A percentile compares a stretch with the other conserved stretches of the same genome.
These are phyloP conservation scores for Taphrina confusa DNA, from an alignment of 1,139 yeast genomes.

Conservation along the genomic window DNA sequence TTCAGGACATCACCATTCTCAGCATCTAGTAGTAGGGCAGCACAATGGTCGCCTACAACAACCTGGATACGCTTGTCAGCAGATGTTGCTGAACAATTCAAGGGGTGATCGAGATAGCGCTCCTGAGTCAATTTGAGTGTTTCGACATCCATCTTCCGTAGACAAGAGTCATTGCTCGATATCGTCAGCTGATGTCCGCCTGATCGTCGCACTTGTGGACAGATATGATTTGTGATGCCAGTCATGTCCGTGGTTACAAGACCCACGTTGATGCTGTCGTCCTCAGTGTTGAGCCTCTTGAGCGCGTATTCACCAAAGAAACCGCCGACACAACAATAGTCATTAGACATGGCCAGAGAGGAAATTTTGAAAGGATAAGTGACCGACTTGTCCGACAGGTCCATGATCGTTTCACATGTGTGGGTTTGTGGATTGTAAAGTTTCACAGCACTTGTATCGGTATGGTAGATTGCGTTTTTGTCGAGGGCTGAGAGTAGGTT, in stretches of 20 bases:
- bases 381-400: constrained; percentile 1
- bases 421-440: constrained; percentile 43
- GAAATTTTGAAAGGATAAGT: constrained; percentile 50
- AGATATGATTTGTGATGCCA: constrained; percentile 60
- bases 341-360: constrained; percentile 53
- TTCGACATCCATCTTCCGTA: constrained; percentile 56
- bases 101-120: constrained; percentile 43
- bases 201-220: constrained; percentile 45
- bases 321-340: constrained; percentile 57
- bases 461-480: constrained; percentile 47
- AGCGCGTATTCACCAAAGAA: constrained; percentile 58
- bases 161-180: constrained; percentile 46
- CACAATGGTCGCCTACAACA: constrained; percentile 56
- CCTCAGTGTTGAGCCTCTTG: constrained; percentile 46
- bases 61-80: constrained; percentile 51
- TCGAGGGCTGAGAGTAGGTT: constrained; percentile 54
- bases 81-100: constrained; percentile 56
- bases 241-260: constrained; percentile 52
- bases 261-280: constrained; percentile 43
- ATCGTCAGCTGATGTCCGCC: constrained; percentile 21
- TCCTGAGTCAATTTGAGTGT: constrained; percentile 49
- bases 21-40: constrained; percentile 53
- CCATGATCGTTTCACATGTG: constrained; percentile 2
- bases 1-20: constrained; percentile 43
- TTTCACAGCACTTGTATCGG: constrained; percentile 44